Evolutionary conservation across 371 early-diverging fungal species (phyloP), one percentile per base, ranked within the genome.

Genomic region (Smittium culicis): DNA sequence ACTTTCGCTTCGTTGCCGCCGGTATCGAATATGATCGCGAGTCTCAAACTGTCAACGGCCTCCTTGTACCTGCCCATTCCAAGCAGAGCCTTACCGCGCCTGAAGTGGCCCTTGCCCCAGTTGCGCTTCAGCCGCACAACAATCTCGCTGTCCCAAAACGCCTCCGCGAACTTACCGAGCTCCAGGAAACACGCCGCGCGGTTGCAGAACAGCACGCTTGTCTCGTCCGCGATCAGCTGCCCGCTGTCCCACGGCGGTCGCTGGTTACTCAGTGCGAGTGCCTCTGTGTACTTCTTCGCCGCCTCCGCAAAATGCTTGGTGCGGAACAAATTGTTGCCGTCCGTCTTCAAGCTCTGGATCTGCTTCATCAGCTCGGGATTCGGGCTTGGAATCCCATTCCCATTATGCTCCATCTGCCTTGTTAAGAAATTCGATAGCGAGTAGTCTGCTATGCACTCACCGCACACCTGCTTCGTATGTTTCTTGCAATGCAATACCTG

Each of bases 31-130:
- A 82, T 79, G 63, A 81, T 71, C 31, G 86, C 90, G 32, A 84
- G 77, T 69, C 82, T 79, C 67, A 87, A 85, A 55, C 87, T 85
- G 33, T 84, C 80, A 5, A 83, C 74, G 25, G 87, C 89, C 71
- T 88, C 90, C 34, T 81, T 77, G 54, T 77, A 73, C 34, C 87
- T 73, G 28, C 79, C 82, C 66, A 90, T 68, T 20, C 85, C 88
- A 56, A 80, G 72, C 57, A 90, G 74, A 34, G 90, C 88, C 61
- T 82, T 81, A 58, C 90, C 90, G 72, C 87, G 87, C 63, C 90
- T 77, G 77, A 89, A 89, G 75, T 86, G 83, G 29, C 88, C 89
- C 77, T 90, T 89, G 69, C 85, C 81, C 89, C 88, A 90, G 35
- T 83, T 84, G 25, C 83, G 81, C 71, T 83, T 86, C 64, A 90